Base-by-base conservation (phyloP, 148 eudicot species). In the Diospyros lotus region DNA sequence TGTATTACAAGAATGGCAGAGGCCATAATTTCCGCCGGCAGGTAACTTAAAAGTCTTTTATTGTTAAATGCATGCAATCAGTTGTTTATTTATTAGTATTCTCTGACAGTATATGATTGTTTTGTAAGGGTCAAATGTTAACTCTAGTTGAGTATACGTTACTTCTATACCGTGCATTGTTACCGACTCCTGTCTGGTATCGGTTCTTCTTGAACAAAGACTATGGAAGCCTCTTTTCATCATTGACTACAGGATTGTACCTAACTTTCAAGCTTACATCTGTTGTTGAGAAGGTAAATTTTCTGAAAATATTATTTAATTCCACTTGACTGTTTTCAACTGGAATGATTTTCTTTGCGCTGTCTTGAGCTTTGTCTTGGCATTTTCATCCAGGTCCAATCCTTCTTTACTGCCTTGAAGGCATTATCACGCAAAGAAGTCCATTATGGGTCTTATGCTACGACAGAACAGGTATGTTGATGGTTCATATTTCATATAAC, bases 181-280 rank as follows among this genome's bases (percentile, higher is more conserved):
- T 94, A 74, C 98, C 98, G 42, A 80, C 97, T 73, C 95, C 98
- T 15, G 98, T 94, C 73, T 94, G 98, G 98, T 94, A 88, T 78
- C 85, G 97, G 72, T 94, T 92, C 88, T 95, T 92, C 78, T 73
- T 95, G 82, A 95, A 95, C 86, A 95, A 92, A 84, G 97, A 90
- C 8, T 87, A 92, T 84, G 98, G 98, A 68, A 92, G 92, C 82
- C 87, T 92, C 71, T 94, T 94, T 75, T 94, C 98, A 60, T 92
- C 97, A 15, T 76, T 94, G 71, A 92, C 88, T 81, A 94, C 98
- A 2, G 98, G 98, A 65, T 78, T 94, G 71, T 94, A 94, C 87
- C 73, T 91, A 77, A 94, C 98, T 51, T 89, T 94, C 77, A 94
- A 94, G 93, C 96, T 94, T 72, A 94, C 98, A 6, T 92, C 93